These are phyloP conservation scores for Phascolomyces articulosus DNA, from an alignment of 371 early-diverging fungal species.

Conservation along the genomic window DNA sequence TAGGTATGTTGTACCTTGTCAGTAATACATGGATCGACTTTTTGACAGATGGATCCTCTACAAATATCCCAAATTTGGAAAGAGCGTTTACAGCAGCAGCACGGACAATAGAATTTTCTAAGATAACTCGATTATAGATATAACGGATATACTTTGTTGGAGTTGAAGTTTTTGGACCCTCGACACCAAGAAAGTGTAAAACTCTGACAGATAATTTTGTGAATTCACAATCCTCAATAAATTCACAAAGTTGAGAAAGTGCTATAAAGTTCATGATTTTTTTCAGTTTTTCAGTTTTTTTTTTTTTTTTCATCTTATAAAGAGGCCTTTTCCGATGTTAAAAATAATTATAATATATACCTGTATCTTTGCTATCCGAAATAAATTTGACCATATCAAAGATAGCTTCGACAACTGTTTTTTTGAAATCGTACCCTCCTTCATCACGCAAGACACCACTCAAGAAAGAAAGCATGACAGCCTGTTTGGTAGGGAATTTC, in stretches of 20 bases:
- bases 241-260: constrained; percentile 95
- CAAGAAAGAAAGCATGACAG: constrained; percentile 91
- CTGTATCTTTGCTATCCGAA: constrained; percentile 91
- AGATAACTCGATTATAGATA: constrained; percentile 97
- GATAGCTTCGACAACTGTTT: constrained; percentile 95
- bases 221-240: constrained; percentile 99
- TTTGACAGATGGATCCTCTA: constrained; percentile 76
- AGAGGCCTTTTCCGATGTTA: too few relatives aligned
- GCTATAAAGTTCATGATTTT: constrained; percentile 47
- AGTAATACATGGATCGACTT: constrained; percentile 85
- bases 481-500: constrained; percentile 97
- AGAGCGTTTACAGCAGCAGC: constrained; percentile 97
- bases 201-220: constrained; percentile 95
- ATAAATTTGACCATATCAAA: constrained; percentile 93
- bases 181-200: constrained; percentile 91
- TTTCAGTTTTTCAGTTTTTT: too few relatives aligned
- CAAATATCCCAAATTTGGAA: constrained; percentile 89
- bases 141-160: constrained; percentile 97
- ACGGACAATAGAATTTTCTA: constrained; percentile 95
- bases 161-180: constrained; percentile 90
- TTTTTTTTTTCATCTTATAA: too few relatives aligned
- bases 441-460: constrained; percentile 94
- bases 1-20: constrained; percentile 63
- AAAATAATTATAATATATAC: too few relatives aligned
- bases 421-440: constrained; percentile 96